These are phyloP conservation scores for Puccinia coronata DNA, from an alignment of 1,284 basidiomycete species.

Conservation along the genomic window DNA sequence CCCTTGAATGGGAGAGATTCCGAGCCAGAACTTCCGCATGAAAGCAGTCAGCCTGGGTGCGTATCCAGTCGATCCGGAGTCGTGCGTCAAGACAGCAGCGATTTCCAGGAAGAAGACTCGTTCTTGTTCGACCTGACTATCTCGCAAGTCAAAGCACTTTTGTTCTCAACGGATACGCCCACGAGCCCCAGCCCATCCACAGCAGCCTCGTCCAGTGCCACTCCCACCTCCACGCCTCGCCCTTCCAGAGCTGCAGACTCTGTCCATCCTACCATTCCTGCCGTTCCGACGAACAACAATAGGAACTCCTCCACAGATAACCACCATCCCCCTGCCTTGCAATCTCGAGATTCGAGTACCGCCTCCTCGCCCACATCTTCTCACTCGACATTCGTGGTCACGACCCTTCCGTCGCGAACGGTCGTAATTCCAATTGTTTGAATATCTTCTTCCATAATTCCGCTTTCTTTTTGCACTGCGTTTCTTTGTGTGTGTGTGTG, in stretches of 20 bases:
- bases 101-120: neutral
- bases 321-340: neutral
- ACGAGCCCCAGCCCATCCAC: neutral
- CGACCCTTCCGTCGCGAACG: neutral
- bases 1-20: neutral
- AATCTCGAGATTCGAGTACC: too few relatives aligned
- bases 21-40: neutral
- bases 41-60: neutral
- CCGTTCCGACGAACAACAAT: neutral
- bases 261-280: neutral
- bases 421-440: conserved; percentile 6
- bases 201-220: neutral
- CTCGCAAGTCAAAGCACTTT: neutral
- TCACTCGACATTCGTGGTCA: neutral
- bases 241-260: neutral
- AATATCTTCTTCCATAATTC: neutral
- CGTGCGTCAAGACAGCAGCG: neutral
- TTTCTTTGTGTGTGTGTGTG: too few relatives aligned
- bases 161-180: conserved; percentile 1
- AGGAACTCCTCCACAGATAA: neutral
- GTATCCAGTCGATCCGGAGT: neutral
- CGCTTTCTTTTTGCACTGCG: neutral
- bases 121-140: conserved; percentile 10
- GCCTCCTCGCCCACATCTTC: too few relatives aligned
- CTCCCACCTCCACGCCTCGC: neutral